Evolutionary conservation across 2,329 filamentous ascomycete species (phyloP), one percentile per base, ranked within the genome.

Genomic region (Scedosporium boydii): DNA sequence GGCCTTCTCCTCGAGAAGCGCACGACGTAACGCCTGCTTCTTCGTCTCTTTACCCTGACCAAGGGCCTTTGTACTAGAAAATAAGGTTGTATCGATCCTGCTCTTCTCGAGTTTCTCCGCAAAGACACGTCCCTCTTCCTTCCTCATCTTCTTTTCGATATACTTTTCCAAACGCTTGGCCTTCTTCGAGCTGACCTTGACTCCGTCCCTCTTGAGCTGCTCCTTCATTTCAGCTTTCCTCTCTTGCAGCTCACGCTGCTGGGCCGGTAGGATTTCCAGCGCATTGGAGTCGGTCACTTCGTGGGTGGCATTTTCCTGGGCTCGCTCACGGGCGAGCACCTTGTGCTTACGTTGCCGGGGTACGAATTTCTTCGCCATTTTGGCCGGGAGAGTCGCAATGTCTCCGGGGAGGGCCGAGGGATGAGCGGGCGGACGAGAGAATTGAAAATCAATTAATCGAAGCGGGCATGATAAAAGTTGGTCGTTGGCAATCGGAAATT

Each of bases 61-160:
- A 7, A 98, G 76, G 63, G 86, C 85, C 67, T 85, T 90, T 60
- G 88, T 90, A 72, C 91, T 96, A 63, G 86, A 82, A 65, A 96
- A 88, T 21, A 91, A 77, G 65, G 84, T 90, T 1, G 91, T 96
- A 71, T 98, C 93, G 67, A 95, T 84, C 70, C 89, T 92, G 62
- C 85, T 82, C 64, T 85, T 81, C 18, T 90, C 90, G 27, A 99
- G 81, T 72, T 95, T 93, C 71, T 90, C 89, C 68, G 98, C 81
- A 34, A 99, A 78, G 63, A 87, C 89, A 29, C 90, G 81, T 69
- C 91, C 96, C 74, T 98, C 93, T 71, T 99, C 95, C 74, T 96
- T 97, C 74, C 87, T 90, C 56, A 99, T 79, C 80, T 99, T 99
- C 63, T 84, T 95, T 69, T 98, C 93, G 66, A 88, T 86, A 70